These are phyloP conservation scores for Nectriaceae sp. DNA, from an alignment of 2,329 filamentous ascomycete genomes.

Conservation along the genomic window DNA sequence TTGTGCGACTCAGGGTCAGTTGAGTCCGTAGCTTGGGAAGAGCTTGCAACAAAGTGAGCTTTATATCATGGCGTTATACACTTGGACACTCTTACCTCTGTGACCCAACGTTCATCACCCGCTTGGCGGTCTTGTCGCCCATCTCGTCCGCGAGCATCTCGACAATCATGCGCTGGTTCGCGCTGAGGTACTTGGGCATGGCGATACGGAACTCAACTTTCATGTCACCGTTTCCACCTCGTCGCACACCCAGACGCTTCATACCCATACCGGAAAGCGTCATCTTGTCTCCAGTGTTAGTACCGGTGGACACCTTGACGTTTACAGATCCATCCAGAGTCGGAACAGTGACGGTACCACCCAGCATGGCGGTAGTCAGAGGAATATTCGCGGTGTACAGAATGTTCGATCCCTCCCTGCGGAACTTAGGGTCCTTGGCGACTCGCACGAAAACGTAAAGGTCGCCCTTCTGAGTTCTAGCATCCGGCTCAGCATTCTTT, in stretches of 20 bases:
- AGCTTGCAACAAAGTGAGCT: conserved; percentile 12
- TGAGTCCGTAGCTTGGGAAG: conserved; percentile 16
- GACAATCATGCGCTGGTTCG: conserved; percentile 88
- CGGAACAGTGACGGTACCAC: conserved; percentile 85
- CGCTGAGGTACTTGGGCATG: conserved; percentile 92
- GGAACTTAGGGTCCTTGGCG: conserved; percentile 87
- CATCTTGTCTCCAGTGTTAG: conserved; percentile 88
- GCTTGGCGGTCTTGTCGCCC: conserved; percentile 86
- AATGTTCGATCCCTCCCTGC: conserved; percentile 83
- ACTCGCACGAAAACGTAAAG: conserved; percentile 91
- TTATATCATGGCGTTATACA: background rate
- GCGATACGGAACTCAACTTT: conserved; percentile 91
- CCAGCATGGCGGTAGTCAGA: conserved; percentile 87
- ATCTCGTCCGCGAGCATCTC: conserved; percentile 98
- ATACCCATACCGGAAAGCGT: conserved; percentile 91
- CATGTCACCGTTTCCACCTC: conserved; percentile 74
- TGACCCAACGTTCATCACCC: conserved; percentile 78
- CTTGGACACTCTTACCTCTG: conserved; percentile 31
- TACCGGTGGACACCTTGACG: conserved; percentile 88
- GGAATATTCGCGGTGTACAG: conserved; percentile 91
- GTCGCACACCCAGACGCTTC: conserved; percentile 75
- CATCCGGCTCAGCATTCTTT: conserved; percentile 61
- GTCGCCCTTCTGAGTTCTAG: conserved; percentile 75
- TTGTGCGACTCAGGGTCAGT: conserved; percentile 58
- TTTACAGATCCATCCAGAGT: conserved; percentile 90